These are phyloP conservation scores for Plasmodium malariae DNA, from an alignment of 169 alveolate species.

Conservation along the genomic window DNA sequence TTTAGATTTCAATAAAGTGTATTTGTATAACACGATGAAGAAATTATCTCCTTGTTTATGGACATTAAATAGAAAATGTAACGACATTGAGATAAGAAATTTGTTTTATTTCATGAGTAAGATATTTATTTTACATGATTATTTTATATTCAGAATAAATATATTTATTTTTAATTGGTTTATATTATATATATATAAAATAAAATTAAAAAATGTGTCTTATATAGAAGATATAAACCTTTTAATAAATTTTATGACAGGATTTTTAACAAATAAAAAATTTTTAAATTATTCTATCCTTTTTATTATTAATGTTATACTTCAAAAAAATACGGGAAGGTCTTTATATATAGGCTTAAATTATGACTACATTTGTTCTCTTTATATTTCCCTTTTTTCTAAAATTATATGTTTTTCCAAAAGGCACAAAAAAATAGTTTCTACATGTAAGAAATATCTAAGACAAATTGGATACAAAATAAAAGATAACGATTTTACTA, in stretches of 20 bases:
- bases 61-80: constrained; percentile 39
- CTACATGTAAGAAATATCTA: too few species aligned
- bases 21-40: constrained; percentile 62
- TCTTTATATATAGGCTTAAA: constrained; percentile 38
- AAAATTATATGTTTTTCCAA: constrained; percentile 26
- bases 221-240: constrained; percentile 46
- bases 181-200: constrained; percentile 41
- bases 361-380: constrained; percentile 21
- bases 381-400: constrained; percentile 32
- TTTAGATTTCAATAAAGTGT: constrained; percentile 42
- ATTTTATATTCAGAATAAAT: constrained; percentile 49
- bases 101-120: constrained; percentile 34
- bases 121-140: constrained; percentile 24
- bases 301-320: constrained; percentile 35
- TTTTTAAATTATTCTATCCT: constrained; percentile 47
- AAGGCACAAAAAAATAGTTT: background rate
- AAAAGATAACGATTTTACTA: background rate
- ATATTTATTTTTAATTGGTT: constrained; percentile 57
- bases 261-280: constrained; percentile 31
- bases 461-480: too few species aligned
- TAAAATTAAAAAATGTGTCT: constrained; percentile 30
- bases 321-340: constrained; percentile 24
- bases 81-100: constrained; percentile 25
- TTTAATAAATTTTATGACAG: constrained; percentile 29
- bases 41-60: constrained; percentile 33